Conservation (phyloP, 1,284 basidiomycete species). For the Trichosporon inkin region DNA sequence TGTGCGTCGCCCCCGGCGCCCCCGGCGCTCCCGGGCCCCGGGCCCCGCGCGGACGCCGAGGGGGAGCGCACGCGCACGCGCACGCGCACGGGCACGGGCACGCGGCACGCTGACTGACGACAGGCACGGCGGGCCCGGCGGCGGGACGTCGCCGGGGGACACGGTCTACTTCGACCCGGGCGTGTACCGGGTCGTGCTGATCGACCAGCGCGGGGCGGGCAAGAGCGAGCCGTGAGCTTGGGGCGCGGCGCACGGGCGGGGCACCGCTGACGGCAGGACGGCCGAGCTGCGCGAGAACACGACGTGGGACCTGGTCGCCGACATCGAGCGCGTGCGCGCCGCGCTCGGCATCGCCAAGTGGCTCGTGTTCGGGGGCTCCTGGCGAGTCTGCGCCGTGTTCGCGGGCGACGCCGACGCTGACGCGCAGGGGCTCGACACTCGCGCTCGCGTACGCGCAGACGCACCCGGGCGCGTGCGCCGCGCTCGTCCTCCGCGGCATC, state of each 20-base stretch:
- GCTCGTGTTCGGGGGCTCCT: conserved; percentile 89
- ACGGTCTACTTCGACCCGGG: conserved; percentile 74
- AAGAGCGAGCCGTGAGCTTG: conserved; percentile 70
- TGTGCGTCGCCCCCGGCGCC: conserved; percentile 40
- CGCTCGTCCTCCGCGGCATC: conserved; percentile 79
- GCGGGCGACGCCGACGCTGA: background rate
- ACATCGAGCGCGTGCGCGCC: conserved; percentile 76
- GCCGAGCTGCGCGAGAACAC: conserved; percentile 82
- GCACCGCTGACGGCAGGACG: conserved; percentile 52
- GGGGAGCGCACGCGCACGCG: too few species aligned
- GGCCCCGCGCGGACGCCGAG: too few species aligned
- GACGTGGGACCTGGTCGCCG: conserved; percentile 89
- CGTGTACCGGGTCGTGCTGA: conserved; percentile 64
- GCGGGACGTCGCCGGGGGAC: conserved; percentile 54
- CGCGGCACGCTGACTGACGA: background rate
- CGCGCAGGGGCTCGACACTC: conserved; percentile 73
- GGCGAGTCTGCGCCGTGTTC: too few species aligned
- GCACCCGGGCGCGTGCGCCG: conserved; percentile 73
- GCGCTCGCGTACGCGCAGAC: conserved; percentile 80
- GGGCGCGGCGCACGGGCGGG: too few species aligned
- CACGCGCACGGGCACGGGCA: too few species aligned
- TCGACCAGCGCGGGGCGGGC: conserved; percentile 84
- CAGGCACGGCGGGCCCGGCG: conserved; percentile 38
- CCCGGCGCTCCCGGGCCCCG: background rate
- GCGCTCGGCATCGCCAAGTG: conserved; percentile 73